These are phyloP conservation scores for Syncephalis fuscata DNA, from an alignment of 371 early-diverging fungal species.

Conservation along the genomic window DNA sequence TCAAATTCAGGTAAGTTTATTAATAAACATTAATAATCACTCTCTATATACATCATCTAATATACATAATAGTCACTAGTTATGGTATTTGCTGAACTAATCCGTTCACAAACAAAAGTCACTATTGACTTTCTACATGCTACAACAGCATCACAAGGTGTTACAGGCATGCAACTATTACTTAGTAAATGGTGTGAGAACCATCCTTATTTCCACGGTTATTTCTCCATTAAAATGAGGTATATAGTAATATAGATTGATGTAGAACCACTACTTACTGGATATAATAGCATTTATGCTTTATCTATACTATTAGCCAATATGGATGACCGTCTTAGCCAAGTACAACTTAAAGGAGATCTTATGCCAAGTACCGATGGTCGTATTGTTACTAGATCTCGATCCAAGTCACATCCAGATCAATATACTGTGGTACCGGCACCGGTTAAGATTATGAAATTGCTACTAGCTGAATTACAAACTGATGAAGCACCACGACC, in stretches of 20 bases:
- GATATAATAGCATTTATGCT: slow-evolving; percentile 42
- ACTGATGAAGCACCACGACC: slow-evolving; percentile 8
- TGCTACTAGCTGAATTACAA: slow-evolving; percentile 57
- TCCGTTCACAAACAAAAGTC: slow-evolving; percentile 46
- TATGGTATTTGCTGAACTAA: slow-evolving; percentile 70
- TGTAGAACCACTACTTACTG: slow-evolving; percentile 1
- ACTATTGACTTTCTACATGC: slow-evolving; percentile 42
- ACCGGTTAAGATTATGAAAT: slow-evolving; percentile 62
- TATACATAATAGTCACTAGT: slow-evolving; percentile 36
- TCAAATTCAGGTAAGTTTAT: slow-evolving; percentile 42
- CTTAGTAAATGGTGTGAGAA: slow-evolving; percentile 60
- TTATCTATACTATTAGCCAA: slow-evolving; percentile 50
- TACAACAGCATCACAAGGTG: slow-evolving; percentile 25
- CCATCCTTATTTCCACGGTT: slow-evolving; percentile 55
- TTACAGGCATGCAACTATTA: slow-evolving; percentile 46
- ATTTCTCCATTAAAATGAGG: slow-evolving; percentile 60
- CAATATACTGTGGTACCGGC: slow-evolving; percentile 62
- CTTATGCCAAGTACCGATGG: slow-evolving; percentile 47
- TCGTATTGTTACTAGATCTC: slow-evolving; percentile 23
- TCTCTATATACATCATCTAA: slow-evolving; percentile 6
- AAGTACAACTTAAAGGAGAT: slow-evolving; percentile 62
- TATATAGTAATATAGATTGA: slow-evolving; percentile 9
- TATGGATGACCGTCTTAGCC: slow-evolving; percentile 44
- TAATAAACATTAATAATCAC: neutral
- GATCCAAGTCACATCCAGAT: slow-evolving; percentile 43